Evolutionary conservation across 108 stramenopile genomes (phyloP).

Genomic region (Licmophora abbreviata): DNA sequence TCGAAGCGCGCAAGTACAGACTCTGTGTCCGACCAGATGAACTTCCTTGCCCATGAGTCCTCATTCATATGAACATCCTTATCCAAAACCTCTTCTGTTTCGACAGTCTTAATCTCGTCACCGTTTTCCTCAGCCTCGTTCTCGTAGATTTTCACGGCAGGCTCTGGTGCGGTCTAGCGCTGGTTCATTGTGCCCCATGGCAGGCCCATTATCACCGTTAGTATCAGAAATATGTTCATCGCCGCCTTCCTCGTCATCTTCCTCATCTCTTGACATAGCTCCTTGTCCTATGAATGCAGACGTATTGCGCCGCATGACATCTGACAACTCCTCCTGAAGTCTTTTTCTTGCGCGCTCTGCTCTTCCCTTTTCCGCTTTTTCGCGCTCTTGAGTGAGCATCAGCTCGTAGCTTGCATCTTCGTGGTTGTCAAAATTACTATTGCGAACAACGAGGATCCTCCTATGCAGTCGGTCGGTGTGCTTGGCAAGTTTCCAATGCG

Average conservation of each 20-base stretch:
- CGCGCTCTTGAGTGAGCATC: constrained; percentile 51
- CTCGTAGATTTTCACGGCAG: neutral
- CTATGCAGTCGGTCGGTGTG: constrained; percentile 58
- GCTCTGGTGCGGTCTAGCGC: no score
- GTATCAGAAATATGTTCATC: constrained; percentile 28
- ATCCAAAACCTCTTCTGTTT: neutral
- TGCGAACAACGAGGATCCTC: constrained; percentile 47
- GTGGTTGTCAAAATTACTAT: constrained; percentile 54
- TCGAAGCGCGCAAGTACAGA: constrained; percentile 49
- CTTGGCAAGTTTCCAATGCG: constrained; percentile 53
- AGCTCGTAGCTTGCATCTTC: constrained; percentile 61
- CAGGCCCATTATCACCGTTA: constrained; percentile 13
- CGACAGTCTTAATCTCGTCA: constrained; percentile 12
- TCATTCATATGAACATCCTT: no score
- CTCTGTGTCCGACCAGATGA: constrained; percentile 70
- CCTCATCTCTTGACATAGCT: constrained; percentile 15
- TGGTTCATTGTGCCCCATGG: no score
- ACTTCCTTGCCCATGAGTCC: constrained; percentile 70
- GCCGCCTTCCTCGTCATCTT: constrained; percentile 45
- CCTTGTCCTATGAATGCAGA: constrained; percentile 49
- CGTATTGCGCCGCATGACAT: constrained; percentile 42
- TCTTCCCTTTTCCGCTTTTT: constrained; percentile 41
- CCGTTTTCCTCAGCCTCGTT: constrained; percentile 9
- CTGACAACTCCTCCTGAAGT: constrained; percentile 39
- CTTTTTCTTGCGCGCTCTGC: constrained; percentile 27